These are phyloP conservation scores for Salix dunnii DNA, from an alignment of 345 rosid species.

Conservation along the genomic window DNA sequence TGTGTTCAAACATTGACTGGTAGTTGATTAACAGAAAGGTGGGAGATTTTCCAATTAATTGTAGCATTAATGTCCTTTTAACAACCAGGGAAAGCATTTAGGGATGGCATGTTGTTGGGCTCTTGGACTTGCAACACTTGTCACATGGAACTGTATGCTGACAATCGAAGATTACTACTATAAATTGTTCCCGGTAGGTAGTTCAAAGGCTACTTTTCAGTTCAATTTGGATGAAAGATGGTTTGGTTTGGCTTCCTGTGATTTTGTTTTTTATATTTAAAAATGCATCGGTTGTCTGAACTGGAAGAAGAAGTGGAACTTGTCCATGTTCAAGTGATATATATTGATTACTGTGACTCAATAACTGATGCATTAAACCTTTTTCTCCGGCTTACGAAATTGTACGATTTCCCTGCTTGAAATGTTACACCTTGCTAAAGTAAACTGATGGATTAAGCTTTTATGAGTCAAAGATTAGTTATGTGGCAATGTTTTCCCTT, in stretches of 20 bases:
- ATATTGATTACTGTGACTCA: no score
- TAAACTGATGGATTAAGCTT: not conserved
- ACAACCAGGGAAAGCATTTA: conserved; percentile 55
- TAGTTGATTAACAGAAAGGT: not conserved
- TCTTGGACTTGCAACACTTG: conserved; percentile 75
- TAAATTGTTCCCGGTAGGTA: conserved; percentile 52
- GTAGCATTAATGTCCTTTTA: not conserved
- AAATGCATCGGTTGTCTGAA: not conserved
- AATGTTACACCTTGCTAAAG: not conserved
- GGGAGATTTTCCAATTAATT: not conserved
- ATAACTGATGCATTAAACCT: no score
- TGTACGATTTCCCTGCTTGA: not conserved
- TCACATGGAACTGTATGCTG: conserved; percentile 82
- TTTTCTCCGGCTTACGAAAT: no score
- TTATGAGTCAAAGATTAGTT: not conserved
- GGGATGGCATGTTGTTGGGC: conserved; percentile 68
- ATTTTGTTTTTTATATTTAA: no score
- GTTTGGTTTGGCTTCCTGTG: no score
- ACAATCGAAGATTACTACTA: conserved; percentile 80
- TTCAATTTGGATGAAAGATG: no score
- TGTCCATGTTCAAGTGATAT: not conserved
- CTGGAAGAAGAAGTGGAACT: not conserved
- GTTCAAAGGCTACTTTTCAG: not conserved
- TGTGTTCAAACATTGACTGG: conserved; percentile 10
- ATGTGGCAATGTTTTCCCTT: not conserved